Conservation (phyloP, 164 flowering plant genomes). For the Brasenia schreberi region DNA sequence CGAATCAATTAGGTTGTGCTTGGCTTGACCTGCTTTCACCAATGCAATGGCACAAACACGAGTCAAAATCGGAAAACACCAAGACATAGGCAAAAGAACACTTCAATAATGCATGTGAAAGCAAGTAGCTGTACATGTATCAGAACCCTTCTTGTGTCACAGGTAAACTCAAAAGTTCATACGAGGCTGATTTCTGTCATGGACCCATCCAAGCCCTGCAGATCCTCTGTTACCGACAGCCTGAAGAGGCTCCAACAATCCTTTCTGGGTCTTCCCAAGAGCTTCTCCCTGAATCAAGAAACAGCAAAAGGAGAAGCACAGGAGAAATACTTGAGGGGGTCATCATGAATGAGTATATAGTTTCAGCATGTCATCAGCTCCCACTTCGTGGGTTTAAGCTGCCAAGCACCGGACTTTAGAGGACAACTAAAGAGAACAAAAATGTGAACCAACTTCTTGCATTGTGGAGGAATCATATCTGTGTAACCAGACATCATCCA, state of each 20-base stretch:
- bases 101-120: background rate
- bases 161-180: background rate
- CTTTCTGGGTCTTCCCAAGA: slow-evolving; percentile 53
- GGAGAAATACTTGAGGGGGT: background rate
- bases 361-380: no score
- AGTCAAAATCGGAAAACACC: background rate
- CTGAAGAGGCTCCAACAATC: slow-evolving; percentile 60
- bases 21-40: background rate
- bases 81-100: background rate
- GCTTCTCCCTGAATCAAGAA: slow-evolving; percentile 48
- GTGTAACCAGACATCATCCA: no score
- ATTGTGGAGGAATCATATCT: no score
- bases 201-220: slow-evolving; percentile 74
- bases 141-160: slow-evolving; percentile 5
- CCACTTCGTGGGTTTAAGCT: no score
- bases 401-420: no score
- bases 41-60: background rate
- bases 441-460: no score
- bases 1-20: background rate
- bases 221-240: slow-evolving; percentile 67
- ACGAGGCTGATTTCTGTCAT: slow-evolving; percentile 5
- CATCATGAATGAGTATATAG: background rate
- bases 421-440: no score
- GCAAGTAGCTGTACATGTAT: background rate
- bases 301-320: background rate